Conservation (phyloP, 441 rosid genomes). For the Adansonia grandidieri region DNA sequence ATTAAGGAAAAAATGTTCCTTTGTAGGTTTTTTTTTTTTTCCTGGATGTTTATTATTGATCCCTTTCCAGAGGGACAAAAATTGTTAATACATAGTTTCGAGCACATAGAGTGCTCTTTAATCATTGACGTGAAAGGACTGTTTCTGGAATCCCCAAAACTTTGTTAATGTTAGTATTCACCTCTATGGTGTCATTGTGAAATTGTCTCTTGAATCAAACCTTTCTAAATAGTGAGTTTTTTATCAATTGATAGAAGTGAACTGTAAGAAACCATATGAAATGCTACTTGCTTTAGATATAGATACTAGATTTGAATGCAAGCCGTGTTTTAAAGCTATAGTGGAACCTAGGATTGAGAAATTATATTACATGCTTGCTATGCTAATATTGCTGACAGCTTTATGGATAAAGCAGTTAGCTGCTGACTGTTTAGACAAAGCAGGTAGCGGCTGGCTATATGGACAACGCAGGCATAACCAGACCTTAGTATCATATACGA, state of each 20-base stretch:
- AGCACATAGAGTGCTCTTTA: not conserved
- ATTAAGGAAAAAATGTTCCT: conserved; percentile 3
- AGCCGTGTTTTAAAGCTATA: not conserved
- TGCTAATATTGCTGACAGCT: not conserved
- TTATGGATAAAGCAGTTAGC: too few species aligned
- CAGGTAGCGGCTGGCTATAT: not conserved
- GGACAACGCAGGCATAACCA: not conserved
- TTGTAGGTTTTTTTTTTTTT: not conserved
- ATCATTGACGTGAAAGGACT: too few species aligned
- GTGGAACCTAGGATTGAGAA: not conserved
- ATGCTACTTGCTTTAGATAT: not conserved
- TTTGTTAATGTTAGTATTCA: not conserved
- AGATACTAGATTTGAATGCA: not conserved
- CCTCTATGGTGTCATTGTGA: not conserved
- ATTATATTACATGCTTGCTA: not conserved
- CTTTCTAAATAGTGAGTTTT: not conserved
- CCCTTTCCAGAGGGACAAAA: not conserved
- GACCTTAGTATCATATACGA: not conserved
- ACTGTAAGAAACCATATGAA: not conserved
- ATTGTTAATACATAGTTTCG: not conserved
- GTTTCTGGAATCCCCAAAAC: not conserved
- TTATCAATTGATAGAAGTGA: not conserved
- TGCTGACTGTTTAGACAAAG: too few species aligned
- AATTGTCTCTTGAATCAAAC: not conserved
- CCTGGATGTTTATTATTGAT: not conserved